A percentile compares a stretch with the other conserved stretches of the same genome.
Conservation (phyloP, 2,329 filamentous ascomycete species). For the Talaromyces sp. region DNA sequence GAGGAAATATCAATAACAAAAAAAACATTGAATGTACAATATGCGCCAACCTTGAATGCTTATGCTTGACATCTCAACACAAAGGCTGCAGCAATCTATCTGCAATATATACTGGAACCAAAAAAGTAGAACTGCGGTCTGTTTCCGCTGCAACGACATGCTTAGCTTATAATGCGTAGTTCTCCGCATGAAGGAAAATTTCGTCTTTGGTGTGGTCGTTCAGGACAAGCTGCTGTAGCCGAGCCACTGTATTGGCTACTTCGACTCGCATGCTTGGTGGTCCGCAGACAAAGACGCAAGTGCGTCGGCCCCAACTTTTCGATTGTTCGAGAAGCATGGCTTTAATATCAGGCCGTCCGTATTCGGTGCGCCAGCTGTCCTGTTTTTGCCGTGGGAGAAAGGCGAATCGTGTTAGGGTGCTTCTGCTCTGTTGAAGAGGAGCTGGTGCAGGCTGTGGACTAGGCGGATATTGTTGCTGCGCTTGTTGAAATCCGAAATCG, state of each 20-base stretch:
- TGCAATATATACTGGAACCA: slow-evolving; percentile 2
- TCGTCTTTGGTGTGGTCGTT: slow-evolving; percentile 74
- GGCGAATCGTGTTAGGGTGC: slow-evolving; percentile 84
- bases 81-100: neutral
- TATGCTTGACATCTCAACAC: neutral
- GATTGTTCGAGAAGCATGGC: slow-evolving; percentile 83
- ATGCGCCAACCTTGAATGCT: slow-evolving; percentile 4
- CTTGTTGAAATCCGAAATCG: slow-evolving; percentile 14
- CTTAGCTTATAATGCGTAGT: slow-evolving; percentile 68
- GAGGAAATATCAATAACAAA: neutral
- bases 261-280: slow-evolving; percentile 82
- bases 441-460: slow-evolving; percentile 3
- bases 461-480: slow-evolving; percentile 12
- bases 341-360: slow-evolving; percentile 81
- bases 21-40: neutral
- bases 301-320: slow-evolving; percentile 72
- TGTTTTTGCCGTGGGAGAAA: slow-evolving; percentile 59
- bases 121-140: neutral
- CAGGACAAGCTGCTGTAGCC: slow-evolving; percentile 79
- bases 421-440: slow-evolving; percentile 72
- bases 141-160: neutral
- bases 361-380: slow-evolving; percentile 87
- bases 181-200: slow-evolving; percentile 91
- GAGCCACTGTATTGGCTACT: slow-evolving; percentile 79
- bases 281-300: slow-evolving; percentile 89